Base-by-base conservation (phyloP, 257 asterid genomes). In the Penstemon eatonii region DNA sequence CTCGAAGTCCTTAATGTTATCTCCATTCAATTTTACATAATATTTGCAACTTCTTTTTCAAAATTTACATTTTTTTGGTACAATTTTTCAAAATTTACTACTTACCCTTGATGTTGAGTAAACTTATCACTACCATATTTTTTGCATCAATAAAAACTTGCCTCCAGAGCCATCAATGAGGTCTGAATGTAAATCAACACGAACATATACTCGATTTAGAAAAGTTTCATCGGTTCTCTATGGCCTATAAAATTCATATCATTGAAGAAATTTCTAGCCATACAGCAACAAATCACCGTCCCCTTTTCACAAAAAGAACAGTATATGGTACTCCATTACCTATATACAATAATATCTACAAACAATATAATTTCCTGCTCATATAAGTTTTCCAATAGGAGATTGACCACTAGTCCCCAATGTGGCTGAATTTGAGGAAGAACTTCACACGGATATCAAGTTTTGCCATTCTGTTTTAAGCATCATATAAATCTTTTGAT, bases 391-490 rank as follows among this genome's bases (percentile, higher is more conserved):
- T 25, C 33, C 33, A 25, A 25, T 25, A 25, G 33, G 33, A 25
- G 33, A 25, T 25, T 25, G 33, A 25, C 33, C 33, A 25, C 33
- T 25, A 25, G 33, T 25, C 33, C 33, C 33, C 33, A 25, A 25
- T 25, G 33, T 25, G n/a, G 58, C 65, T 41, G 15, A 65, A 13
- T 51, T 39, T n/a, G n/a, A 50, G 56, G 38, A 41, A 68, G 57
- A 57, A 36, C 33, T 4, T 41, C 51, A 66, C 33, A 25, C 33
- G 33, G 12, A 12, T 37, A 41, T 8, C 36, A 12, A 7, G 4
- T 57, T 66, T 53, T 13, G 7, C 71, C 71, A 52, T 51, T 53
- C 54, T 25, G 7, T 53, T 42, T 18, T 18, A 53, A 6, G 33
- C 33, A 25, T 25, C 33, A 25, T 25, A 25, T 25, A 25, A 25